These are phyloP conservation scores for Cucurbitaria berberidis DNA, from an alignment of 2,329 filamentous ascomycete species.

Conservation along the genomic window DNA sequence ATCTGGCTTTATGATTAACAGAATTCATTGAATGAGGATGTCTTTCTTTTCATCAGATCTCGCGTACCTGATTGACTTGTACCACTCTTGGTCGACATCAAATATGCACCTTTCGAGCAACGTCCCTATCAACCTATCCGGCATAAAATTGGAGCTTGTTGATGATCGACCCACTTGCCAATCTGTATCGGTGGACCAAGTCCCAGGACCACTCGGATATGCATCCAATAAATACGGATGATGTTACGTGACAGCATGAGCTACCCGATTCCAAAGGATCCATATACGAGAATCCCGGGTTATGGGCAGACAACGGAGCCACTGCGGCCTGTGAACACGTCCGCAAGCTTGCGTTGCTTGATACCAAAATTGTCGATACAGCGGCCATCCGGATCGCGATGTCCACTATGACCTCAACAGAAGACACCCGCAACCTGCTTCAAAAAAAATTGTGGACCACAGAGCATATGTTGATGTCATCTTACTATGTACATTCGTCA, in stretches of 20 bases:
- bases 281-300: not conserved
- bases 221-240: conserved; percentile 16
- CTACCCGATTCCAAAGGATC: not conserved
- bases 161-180: not conserved
- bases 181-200: not conserved
- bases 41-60: not conserved
- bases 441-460: not conserved
- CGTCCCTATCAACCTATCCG: conserved; percentile 8
- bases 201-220: not conserved
- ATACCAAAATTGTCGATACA: conserved; percentile 22
- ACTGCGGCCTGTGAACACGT: not conserved
- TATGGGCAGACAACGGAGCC: not conserved
- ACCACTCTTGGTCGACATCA: not conserved
- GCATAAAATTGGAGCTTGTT: conserved; percentile 3
- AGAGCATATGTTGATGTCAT: conserved; percentile 13
- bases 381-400: not conserved
- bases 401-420: conserved; percentile 9
- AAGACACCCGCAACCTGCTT: not conserved
- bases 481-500: not conserved
- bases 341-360: conserved; percentile 12
- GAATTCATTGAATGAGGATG: too few species aligned
- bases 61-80: not conserved
- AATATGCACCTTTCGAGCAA: not conserved
- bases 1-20: too few species aligned
- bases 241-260: conserved; percentile 23